These are phyloP conservation scores for Acacia pycnantha DNA, from an alignment of 331 rosid genomes.

Conservation along the genomic window DNA sequence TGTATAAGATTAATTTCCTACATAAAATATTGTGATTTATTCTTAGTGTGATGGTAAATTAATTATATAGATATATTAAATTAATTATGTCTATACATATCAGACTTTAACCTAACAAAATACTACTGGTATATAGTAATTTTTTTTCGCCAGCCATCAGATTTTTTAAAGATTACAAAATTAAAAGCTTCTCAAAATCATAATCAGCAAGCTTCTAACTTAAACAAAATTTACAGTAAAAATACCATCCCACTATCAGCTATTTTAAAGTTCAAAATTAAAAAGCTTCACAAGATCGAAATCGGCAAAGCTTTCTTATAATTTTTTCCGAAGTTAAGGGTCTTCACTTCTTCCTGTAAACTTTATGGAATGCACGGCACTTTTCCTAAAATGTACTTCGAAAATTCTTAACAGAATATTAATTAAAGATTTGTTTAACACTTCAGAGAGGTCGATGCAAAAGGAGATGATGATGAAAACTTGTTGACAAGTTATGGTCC, in stretches of 20 bases:
- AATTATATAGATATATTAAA: neutral
- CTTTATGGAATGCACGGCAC: neutral
- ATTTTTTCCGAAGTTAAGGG: neutral
- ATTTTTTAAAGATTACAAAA: neutral
- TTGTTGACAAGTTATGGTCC: neutral
- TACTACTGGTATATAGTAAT: neutral
- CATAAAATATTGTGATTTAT: neutral
- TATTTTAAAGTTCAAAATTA: neutral
- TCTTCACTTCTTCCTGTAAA: neutral
- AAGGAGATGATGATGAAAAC: neutral
- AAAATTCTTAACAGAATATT: neutral
- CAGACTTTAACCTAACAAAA: neutral
- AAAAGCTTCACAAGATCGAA: neutral
- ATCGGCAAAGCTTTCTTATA: neutral
- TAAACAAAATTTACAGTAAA: neutral
- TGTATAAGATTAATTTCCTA: neutral
- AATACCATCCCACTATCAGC: neutral
- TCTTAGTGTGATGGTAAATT: neutral
- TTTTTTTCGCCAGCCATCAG: neutral
- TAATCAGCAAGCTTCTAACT: neutral
- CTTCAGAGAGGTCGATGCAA: neutral
- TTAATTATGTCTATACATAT: neutral
- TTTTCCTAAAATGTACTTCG: neutral
- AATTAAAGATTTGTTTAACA: neutral
- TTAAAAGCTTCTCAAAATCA: neutral